These are phyloP conservation scores for Pythium aristosporum DNA, from an alignment of 352 stramenopile species.

Conservation along the genomic window DNA sequence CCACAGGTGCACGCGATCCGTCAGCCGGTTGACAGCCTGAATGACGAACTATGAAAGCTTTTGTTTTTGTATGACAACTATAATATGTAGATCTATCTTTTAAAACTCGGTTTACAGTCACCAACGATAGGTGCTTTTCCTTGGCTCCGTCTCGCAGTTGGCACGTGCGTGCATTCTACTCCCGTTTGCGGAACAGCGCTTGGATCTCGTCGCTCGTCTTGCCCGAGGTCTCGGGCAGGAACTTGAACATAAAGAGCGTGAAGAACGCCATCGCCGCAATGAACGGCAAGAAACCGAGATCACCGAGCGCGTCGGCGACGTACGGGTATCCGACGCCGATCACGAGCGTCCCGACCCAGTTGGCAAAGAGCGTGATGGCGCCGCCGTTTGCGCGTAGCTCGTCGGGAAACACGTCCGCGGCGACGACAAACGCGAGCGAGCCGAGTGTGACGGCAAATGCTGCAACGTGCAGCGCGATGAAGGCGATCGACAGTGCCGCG, in stretches of 20 bases:
- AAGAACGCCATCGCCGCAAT: conserved; percentile 42
- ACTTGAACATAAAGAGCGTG: conserved; percentile 41
- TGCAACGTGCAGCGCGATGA: conserved; percentile 45
- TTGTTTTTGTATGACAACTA: no score
- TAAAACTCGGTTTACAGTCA: no score
- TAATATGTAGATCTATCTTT: no score
- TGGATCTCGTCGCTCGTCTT: conserved; percentile 69
- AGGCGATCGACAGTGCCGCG: conserved; percentile 42
- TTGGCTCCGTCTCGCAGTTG: no score
- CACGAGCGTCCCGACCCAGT: conserved; percentile 53
- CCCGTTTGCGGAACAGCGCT: conserved; percentile 29
- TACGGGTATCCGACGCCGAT: conserved; percentile 64
- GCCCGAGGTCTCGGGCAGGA: conserved; percentile 55
- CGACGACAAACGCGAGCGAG: conserved; percentile 51
- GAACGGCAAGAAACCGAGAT: conserved; percentile 52
- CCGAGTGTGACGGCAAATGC: conserved; percentile 50
- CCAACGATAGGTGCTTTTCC: no score
- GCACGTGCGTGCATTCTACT: background rate
- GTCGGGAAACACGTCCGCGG: conserved; percentile 55
- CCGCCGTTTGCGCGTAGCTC: conserved; percentile 44
- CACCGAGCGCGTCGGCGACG: conserved; percentile 37
- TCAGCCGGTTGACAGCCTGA: no score
- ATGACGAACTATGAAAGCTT: no score
- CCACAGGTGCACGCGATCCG: no score
- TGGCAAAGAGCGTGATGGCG: conserved; percentile 47